phyloP scores from a whole-genome alignment of 2,329 filamentous ascomycete species.

The Penicillium thymicola region DNA sequence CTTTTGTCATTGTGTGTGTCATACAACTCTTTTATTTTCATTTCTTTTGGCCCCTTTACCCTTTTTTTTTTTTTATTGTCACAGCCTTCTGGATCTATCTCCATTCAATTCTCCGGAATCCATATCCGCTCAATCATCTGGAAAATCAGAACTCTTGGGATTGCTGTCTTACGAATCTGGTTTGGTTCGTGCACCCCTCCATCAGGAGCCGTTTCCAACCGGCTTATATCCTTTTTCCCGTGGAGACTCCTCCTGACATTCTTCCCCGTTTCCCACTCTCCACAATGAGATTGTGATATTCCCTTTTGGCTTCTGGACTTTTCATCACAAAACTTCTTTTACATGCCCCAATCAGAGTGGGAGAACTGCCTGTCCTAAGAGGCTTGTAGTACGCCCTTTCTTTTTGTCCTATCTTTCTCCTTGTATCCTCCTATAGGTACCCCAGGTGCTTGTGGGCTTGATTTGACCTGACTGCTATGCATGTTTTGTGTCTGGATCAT shows the following conservation, averaged over 20 bases:
- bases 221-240: neutral
- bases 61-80: neutral
- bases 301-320: neutral
- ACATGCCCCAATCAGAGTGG: neutral
- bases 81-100: neutral
- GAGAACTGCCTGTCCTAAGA: neutral
- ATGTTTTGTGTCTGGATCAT: constrained; percentile 5
- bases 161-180: neutral
- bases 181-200: neutral
- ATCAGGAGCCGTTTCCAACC: neutral
- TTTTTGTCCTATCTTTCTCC: neutral
- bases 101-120: neutral
- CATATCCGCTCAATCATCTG: neutral
- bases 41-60: neutral
- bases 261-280: neutral
- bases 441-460: neutral
- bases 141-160: neutral
- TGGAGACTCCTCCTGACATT: neutral
- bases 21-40: neutral
- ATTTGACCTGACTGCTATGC: constrained; percentile 2
- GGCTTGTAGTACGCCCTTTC: neutral
- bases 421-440: neutral
- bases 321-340: neutral
- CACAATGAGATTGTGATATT: constrained; percentile 2
- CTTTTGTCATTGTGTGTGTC: neutral